Conservation (phyloP, 306 rosid species). For the Glycyrrhiza uralensis region DNA sequence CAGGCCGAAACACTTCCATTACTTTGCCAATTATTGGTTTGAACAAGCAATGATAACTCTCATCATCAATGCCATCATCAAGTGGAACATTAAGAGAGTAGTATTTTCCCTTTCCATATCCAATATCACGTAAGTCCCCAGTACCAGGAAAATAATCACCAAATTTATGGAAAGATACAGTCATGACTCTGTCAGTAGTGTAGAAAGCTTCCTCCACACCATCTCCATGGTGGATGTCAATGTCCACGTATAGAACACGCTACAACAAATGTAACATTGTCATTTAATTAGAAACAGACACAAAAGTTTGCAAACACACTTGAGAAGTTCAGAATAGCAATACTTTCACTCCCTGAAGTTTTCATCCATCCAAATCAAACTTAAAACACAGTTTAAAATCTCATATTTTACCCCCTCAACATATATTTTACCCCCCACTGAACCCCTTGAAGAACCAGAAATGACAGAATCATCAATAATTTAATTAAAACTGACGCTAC, state of each 20-base stretch:
- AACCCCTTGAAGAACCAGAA: neutral
- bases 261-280: constrained; percentile 35
- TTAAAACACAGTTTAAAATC: neutral
- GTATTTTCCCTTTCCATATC: constrained; percentile 76
- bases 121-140: constrained; percentile 76
- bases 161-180: constrained; percentile 87
- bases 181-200: constrained; percentile 88
- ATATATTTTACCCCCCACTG: neutral
- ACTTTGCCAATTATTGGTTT: constrained; percentile 82
- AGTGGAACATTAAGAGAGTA: constrained; percentile 89
- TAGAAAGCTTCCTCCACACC: constrained; percentile 94
- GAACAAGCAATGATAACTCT: constrained; percentile 86
- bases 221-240: constrained; percentile 89
- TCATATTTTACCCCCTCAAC: neutral
- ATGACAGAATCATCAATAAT: neutral
- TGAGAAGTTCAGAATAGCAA: neutral
- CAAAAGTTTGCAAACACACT: constrained; percentile 11
- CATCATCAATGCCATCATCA: constrained; percentile 91
- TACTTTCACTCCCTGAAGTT: neutral
- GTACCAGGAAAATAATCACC: constrained; percentile 93
- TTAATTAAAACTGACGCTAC: neutral
- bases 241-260: constrained; percentile 89
- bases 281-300: constrained; percentile 1
- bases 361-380: neutral
- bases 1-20: constrained; percentile 83